These are phyloP conservation scores for Eremothecium cymbalariae DNA, from an alignment of 1,139 yeast species.

Conservation along the genomic window DNA sequence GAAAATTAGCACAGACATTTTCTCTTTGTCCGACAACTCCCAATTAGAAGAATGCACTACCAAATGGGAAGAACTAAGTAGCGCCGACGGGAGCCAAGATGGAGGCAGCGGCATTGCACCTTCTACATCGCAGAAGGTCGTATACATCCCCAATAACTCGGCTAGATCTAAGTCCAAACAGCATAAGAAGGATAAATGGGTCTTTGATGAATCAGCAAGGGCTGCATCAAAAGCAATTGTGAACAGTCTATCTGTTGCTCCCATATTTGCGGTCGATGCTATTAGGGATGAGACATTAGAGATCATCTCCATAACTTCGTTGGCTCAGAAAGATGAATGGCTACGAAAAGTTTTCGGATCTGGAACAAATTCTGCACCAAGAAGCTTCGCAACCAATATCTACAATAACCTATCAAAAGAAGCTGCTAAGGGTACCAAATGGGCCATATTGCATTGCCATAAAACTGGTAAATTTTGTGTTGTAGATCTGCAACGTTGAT, in stretches of 20 bases:
- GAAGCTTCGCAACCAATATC: conserved; percentile 67
- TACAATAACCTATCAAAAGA: conserved; percentile 68
- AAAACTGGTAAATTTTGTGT: conserved; percentile 65
- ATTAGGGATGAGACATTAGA: conserved; percentile 74
- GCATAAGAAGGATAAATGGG: conserved; percentile 75
- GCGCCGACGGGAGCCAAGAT: conserved; percentile 27
- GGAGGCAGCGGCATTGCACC: conserved; percentile 25
- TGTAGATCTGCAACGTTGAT: conserved; percentile 54
- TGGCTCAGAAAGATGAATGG: conserved; percentile 84
- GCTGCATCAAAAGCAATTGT: conserved; percentile 51
- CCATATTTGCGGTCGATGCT: conserved; percentile 68
- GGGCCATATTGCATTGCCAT: conserved; percentile 68
- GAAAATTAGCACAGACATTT: conserved; percentile 12
- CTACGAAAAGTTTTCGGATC: conserved; percentile 67
- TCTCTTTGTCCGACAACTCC: conserved; percentile 16
- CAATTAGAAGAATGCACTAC: conserved; percentile 21
- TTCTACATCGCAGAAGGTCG: conserved; percentile 42
- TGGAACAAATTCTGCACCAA: conserved; percentile 54
- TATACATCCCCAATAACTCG: conserved; percentile 59
- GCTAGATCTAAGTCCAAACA: conserved; percentile 60
- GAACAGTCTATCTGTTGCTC: conserved; percentile 50
- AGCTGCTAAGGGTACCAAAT: conserved; percentile 56
- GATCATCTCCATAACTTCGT: conserved; percentile 68
- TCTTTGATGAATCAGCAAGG: conserved; percentile 63
- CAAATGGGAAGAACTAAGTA: conserved; percentile 27